Evolutionary conservation across 1,284 basidiomycete genomes (phyloP), one percentile per base, ranked within the genome.

Genomic region (Rhodotorula sp.): DNA sequence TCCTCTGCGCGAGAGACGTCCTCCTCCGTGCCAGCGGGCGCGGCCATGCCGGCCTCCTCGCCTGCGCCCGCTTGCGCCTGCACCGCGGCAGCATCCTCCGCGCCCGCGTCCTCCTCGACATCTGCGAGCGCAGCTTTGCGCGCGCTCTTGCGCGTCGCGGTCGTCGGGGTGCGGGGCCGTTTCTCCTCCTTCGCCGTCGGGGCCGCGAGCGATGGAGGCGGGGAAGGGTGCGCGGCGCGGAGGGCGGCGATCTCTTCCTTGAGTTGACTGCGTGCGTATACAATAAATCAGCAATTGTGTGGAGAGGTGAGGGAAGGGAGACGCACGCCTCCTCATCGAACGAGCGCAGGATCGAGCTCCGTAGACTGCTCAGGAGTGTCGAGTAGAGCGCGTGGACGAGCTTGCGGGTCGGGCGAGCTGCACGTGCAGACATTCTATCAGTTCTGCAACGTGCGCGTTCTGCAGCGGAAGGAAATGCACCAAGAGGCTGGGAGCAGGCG

Each of bases 331-430:
- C 67, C 34, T 67, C 64, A 1, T 56, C 34, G 46, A 65, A 57
- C 6, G 55, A 58, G 2, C 58, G 22, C 2, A 63, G 48, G 51
- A 74, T 57, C 25, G 58, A 39, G 0, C 59, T 37, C 19, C 61
- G 64, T 7, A 72, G 41, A 10, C 53, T 34, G n/a, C 29, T 7
- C 25, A 74, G 62, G 5, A 71, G 58, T 6, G 39, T 12, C 27
- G 64, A 56, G 58, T 72, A 74, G 48, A 70, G 62, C 12, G 63
- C 46, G 65, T 70, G 73, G 37, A 68, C 70, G 29, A 74, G 67
- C 36, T 69, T 64, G 22, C 67, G 61, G 2, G 61, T 21, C 0
- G 73, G 67, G 4, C 65, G 70, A 10, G 70, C 70, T 72, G 67
- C 29, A 4, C 9, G 32, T 4, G 22, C 9, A 25, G 19, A 1